These are phyloP conservation scores for Aphanomyces invadans DNA, from an alignment of 352 stramenopile species.

Conservation along the genomic window DNA sequence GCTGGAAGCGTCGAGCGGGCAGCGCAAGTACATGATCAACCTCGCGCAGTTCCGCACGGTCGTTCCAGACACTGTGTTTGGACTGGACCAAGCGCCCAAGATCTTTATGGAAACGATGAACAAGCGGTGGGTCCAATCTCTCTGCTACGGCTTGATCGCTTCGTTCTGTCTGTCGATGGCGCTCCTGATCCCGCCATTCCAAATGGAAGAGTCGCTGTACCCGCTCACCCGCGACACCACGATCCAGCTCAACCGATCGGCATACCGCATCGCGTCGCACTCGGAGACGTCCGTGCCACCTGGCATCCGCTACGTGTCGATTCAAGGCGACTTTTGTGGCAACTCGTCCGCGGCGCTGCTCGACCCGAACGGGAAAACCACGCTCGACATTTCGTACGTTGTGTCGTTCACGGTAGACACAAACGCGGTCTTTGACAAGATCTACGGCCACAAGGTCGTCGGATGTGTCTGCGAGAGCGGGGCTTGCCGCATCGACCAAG, in stretches of 20 bases:
- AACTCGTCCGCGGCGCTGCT: background rate
- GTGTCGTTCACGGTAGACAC: constrained; percentile 15
- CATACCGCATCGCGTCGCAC: constrained; percentile 8
- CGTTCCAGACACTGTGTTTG: constrained; percentile 19
- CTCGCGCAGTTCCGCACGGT: constrained; percentile 13
- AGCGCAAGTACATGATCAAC: constrained; percentile 18
- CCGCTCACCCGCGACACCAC: background rate
- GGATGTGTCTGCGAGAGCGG: background rate
- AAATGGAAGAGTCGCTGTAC: constrained; percentile 15
- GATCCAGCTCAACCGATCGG: constrained; percentile 4
- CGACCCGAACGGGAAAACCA: constrained; percentile 5
- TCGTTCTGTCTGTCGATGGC: background rate
- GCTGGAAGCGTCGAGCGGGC: background rate
- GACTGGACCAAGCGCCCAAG: constrained; percentile 14
- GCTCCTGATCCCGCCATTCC: constrained; percentile 11
- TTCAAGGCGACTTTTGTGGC: constrained; percentile 24
- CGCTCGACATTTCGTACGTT: constrained; percentile 12
- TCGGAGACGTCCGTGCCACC: constrained; percentile 8
- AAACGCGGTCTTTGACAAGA: constrained; percentile 2
- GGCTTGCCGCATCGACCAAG: constrained; percentile 9
- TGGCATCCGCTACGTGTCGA: constrained; percentile 17
- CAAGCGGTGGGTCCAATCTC: constrained; percentile 21
- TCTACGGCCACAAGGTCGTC: constrained; percentile 10
- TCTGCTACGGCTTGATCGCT: constrained; percentile 13
- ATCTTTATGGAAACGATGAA: constrained; percentile 26